phyloP scores from a whole-genome alignment of 1,284 basidiomycete genomes.

The Stereum hirsutum region DNA sequence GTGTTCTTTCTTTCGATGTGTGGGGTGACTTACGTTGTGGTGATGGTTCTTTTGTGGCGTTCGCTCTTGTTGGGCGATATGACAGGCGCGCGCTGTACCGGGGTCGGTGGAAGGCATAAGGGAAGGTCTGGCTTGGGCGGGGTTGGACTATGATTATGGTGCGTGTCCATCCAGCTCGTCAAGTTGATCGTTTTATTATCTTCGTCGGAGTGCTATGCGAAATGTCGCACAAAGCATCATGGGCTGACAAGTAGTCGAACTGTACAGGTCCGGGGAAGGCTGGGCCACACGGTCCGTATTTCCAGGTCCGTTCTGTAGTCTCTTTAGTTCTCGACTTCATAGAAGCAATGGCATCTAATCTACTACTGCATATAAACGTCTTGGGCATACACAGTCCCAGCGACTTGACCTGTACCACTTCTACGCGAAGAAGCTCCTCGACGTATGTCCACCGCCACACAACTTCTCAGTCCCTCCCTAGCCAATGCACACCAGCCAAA shows the following conservation, averaged over 20 bases:
- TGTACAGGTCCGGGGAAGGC: slow-evolving; percentile 63
- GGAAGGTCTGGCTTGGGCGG: slow-evolving; percentile 84
- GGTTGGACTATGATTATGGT: slow-evolving; percentile 90
- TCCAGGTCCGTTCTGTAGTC: slow-evolving; percentile 46
- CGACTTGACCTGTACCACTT: slow-evolving; percentile 76
- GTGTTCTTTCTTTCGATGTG: too few species aligned
- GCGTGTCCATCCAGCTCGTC: slow-evolving; percentile 12
- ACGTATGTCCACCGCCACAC: slow-evolving; percentile 34
- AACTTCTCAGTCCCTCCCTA: neutral
- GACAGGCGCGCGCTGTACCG: slow-evolving; percentile 68
- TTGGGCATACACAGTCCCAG: slow-evolving; percentile 56
- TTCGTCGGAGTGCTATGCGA: neutral
- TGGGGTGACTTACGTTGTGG: too few species aligned
- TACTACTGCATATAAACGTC: neutral
- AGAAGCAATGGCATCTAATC: neutral
- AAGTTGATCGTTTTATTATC: neutral
- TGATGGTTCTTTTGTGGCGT: neutral
- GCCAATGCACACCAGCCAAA: neutral
- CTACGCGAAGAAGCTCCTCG: slow-evolving; percentile 68
- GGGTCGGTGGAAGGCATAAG: slow-evolving; percentile 81
- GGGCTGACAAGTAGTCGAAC: slow-evolving; percentile 2
- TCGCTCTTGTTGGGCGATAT: neutral
- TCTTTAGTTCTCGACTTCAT: neutral
- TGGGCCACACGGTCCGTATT: slow-evolving; percentile 73
- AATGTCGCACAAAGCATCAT: neutral